Evolutionary conservation across 2,329 filamentous ascomycete species (phyloP), one percentile per base, ranked within the genome.

Genomic region (Cladosporium colombiae): DNA sequence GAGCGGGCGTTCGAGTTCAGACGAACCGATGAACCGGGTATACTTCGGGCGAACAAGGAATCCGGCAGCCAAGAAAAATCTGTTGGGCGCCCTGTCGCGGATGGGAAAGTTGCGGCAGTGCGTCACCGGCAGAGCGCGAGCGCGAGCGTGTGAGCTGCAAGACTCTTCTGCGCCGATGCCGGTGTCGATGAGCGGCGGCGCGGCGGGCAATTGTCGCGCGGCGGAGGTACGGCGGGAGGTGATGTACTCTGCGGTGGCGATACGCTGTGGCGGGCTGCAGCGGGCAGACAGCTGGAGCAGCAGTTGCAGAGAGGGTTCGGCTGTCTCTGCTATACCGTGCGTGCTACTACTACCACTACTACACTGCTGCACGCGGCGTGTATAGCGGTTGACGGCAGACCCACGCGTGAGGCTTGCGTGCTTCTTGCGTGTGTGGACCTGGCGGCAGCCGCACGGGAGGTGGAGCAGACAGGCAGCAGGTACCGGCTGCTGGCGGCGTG

Each of bases 401-500:
- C 56, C 64, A 60, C 56, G 56, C 14, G 44, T 44, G 56, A 65
- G 44, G 56, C 56, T 59, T 53, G 49, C 33, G 13, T 57, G 55
- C 55, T 40, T 33, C 46, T 25, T 31, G 55, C 31, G 53, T 61
- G 56, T 59, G 49, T 65, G 56, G 61, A 63, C 61, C 61, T 63
- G 50, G 61, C 61, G 61, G 61, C 35, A 21, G 64, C 49, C 57
- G 44, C 46, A 40, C 57, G 57, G 57, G 64, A 61, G 64, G 57
- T 56, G 63, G 61, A 63, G 62, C 53, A 50, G 62, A n/a, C 5
- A 21, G 31, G 29, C 62, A 65, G 62, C 62, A 66, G 58, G 58
- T 66, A 49, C 56, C 58, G 35, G 64, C 31, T 65, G 63, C 40
- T 53, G 44, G 27, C 49, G 55, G 33, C 57, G 55, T 46, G 50